Evolutionary conservation across 495 filamentous ascomycete species (phyloP).

Genomic region (Xylaria grammica): DNA sequence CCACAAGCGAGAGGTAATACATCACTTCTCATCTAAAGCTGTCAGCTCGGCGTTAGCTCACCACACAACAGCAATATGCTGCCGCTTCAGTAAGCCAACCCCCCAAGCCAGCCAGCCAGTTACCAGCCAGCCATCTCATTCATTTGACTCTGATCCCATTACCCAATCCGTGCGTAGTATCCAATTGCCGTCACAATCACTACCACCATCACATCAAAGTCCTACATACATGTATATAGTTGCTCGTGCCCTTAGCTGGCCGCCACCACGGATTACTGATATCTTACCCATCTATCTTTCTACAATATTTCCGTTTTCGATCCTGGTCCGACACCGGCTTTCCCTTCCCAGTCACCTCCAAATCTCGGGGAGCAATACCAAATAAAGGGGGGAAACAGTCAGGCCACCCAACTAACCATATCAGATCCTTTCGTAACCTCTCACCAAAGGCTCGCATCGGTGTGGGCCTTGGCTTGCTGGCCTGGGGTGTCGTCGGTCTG

Average conservation of each 20-base stretch:
- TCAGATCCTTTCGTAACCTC: constrained; percentile 45
- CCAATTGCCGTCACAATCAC: background rate
- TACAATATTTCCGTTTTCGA: constrained; percentile 1
- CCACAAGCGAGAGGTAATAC: constrained; percentile 20
- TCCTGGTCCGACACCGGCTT: background rate
- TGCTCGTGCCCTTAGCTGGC: background rate
- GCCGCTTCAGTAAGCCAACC: constrained; percentile 34
- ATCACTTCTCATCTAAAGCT: constrained; percentile 18
- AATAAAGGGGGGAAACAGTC: constrained; percentile 12
- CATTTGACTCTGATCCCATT: background rate
- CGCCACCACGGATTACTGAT: constrained; percentile 7
- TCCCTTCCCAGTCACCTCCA: constrained; percentile 3
- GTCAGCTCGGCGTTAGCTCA: constrained; percentile 29
- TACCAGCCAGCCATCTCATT: too few relatives aligned
- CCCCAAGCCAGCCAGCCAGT: constrained; percentile 15
- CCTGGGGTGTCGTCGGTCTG: constrained; percentile 51
- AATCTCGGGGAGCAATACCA: background rate
- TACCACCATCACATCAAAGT: background rate
- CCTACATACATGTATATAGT: constrained; percentile 6
- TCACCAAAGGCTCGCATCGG: constrained; percentile 41
- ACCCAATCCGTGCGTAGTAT: background rate
- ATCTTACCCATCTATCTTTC: constrained; percentile 8
- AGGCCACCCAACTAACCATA: constrained; percentile 11
- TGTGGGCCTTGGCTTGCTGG: constrained; percentile 47
- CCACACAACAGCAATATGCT: constrained; percentile 30